Evolutionary conservation across 805 yeast species (phyloP), one percentile per base, ranked within the genome.

Genomic region (Candida lessepsii): DNA sequence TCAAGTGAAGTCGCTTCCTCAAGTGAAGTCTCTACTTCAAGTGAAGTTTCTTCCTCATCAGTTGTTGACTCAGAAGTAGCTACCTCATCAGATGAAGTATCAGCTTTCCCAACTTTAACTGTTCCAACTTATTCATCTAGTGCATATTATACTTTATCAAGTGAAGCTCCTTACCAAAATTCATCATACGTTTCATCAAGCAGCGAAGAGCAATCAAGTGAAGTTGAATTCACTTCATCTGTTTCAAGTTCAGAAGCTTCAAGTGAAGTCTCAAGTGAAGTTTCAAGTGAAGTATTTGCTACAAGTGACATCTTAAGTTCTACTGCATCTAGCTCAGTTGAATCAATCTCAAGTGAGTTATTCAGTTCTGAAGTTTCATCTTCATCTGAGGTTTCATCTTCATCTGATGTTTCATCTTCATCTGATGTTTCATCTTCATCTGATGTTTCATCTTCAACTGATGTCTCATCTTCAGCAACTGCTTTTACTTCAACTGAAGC

Each of bases 21-120:
- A 13, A 30, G 27, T 30, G 29, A 35, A 20, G 35, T 36, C 13
- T 30, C 41, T 6, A 30, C 27, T 24, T 20, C 19, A 18, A n/a
- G 9, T n/a, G 18, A 28, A 20, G 23, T 20, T 20, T 6, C 40
- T 13, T 23, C 28, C 23, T 29, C 37, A 38, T 9, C 9, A 20
- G 23, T 20, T n/a, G n/a, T n/a, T n/a, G n/a, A n/a, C 9, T 25
- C 28, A 25, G 29, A 27, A 24, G 29, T 4, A 27, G 25, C 40
- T 13, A 29, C 30, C 23, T 29, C 37, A 38, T 31, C 37, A 26
- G 20, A 29, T 5, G 27, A 7, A 8, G 6, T 10, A 24, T 6
- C 4, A n/a, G n/a, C n/a, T n/a, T n/a, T n/a, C n/a, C n/a, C n/a
- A n/a, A n/a, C n/a, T n/a, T n/a, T n/a, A n/a, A n/a, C n/a, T n/a